Evolutionary conservation across 495 filamentous ascomycete genomes (phyloP).

Genomic region (Rusavskia elegans): DNA sequence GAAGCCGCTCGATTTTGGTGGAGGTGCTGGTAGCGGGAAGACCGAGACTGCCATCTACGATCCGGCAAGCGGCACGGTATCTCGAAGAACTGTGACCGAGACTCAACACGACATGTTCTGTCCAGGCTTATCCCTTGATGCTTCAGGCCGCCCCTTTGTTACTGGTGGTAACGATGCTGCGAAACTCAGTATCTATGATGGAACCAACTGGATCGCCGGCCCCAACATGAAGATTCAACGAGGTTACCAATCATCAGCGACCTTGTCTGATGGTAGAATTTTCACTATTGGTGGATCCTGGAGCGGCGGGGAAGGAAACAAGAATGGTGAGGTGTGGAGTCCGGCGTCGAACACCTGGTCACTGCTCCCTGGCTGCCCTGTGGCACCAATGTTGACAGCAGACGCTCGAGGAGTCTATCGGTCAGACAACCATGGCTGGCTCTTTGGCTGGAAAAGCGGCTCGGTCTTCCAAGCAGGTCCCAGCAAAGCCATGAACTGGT

Average conservation of each 20-base stretch:
- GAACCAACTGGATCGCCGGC: slow-evolving; percentile 7
- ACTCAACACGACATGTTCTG: slow-evolving; percentile 49
- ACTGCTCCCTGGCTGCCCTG: slow-evolving; percentile 20
- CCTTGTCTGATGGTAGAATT: slow-evolving; percentile 34
- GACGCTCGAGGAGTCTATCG: slow-evolving; percentile 29
- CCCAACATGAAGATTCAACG: slow-evolving; percentile 30
- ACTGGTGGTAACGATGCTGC: slow-evolving; percentile 31
- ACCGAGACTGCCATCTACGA: slow-evolving; percentile 31
- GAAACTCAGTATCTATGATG: slow-evolving; percentile 32
- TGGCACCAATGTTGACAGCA: slow-evolving; percentile 32
- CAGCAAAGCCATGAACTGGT: slow-evolving; percentile 42
- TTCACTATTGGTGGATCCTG: slow-evolving; percentile 48
- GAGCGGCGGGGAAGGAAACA: slow-evolving; percentile 23
- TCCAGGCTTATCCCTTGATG: slow-evolving; percentile 37
- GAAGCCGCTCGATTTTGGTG: slow-evolving; percentile 21
- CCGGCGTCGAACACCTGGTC: slow-evolving; percentile 22
- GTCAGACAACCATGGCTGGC: slow-evolving; percentile 41
- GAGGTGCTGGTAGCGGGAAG: slow-evolving; percentile 18
- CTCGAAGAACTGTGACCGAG: slow-evolving; percentile 24
- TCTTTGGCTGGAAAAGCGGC: slow-evolving; percentile 42
- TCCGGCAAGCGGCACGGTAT: slow-evolving; percentile 17
- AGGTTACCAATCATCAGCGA: slow-evolving; percentile 41
- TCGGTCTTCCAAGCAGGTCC: slow-evolving; percentile 44
- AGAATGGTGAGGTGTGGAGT: slow-evolving; percentile 33
- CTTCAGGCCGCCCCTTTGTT: slow-evolving; percentile 34